Base-by-base conservation (phyloP, 208 protist species). In the Trypanosomatidae sp. region DNA sequence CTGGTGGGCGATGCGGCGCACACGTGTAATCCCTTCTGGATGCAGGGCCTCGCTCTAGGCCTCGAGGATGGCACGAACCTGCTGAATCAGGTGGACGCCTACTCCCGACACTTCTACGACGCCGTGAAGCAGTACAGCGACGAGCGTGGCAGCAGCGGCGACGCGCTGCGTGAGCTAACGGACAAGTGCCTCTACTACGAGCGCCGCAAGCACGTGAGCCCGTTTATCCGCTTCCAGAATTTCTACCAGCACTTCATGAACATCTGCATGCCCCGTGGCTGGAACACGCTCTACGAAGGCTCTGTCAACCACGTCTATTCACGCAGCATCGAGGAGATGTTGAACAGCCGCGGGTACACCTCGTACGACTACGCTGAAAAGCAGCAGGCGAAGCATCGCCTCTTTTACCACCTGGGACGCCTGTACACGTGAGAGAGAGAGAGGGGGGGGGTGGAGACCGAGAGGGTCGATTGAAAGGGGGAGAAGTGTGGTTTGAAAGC, bases 341-440 rank as follows among this genome's bases (percentile, higher is more conserved):
- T 95, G 15, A 95, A 97, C 82, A 88, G 93, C 50, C 85, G 91
- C 22, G 93, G 91, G 25, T 97, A 97, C 83, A 93, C 93, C 53
- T 94, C 88, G 41, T 97, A 95, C 79, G 89, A 93, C 56, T 95
- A 87, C 70, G 91, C 87, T 30, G 93, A 97, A 62, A 92, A 95
- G 76, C 93, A 97, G 79, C 93, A 97, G 73, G 71, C 82, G 60
- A 95, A 95, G 76, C 93, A 97, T 71, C 71, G 81, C 10, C 66
- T 77, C 19, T 95, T 92, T 68, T 92, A 88, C 79, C 88, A 95
- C 66, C 62, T 95, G 41, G 90, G 90, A 13, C 87, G 89, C 43
- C 74, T 97, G 22, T 97, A 95, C 79, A 95, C 92, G 65, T 97
- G 55, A 86, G 53, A 44, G 25, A 53, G 44, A 5, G 58, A 19